Evolutionary conservation across 345 rosid species (phyloP).

Genomic region (Cochlearia excelsa): DNA sequence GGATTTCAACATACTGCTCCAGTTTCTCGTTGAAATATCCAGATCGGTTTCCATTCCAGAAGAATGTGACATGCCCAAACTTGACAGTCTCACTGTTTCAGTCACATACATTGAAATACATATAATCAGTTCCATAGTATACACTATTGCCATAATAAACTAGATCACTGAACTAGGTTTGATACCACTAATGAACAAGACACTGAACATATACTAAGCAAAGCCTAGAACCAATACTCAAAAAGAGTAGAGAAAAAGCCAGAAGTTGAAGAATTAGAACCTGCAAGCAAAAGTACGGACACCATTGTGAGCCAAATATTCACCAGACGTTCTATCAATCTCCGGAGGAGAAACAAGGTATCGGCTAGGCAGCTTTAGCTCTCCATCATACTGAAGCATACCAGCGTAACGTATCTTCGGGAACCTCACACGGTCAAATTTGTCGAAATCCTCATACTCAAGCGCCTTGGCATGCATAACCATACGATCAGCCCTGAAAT

Average conservation of each 20-base stretch:
- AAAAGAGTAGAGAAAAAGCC: no score
- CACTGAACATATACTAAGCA: not conserved
- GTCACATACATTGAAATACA: not conserved
- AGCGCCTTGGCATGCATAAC: slow-evolving; percentile 93
- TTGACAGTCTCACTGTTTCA: slow-evolving; percentile 83
- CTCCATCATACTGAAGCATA: slow-evolving; percentile 98
- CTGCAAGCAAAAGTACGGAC: slow-evolving; percentile 92
- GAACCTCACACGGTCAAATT: slow-evolving; percentile 82
- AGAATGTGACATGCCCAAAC: slow-evolving; percentile 95
- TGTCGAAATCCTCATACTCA: slow-evolving; percentile 81
- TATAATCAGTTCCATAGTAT: slow-evolving; percentile 6
- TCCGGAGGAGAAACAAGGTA: slow-evolving; percentile 98
- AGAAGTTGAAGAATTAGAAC: slow-evolving; percentile 17
- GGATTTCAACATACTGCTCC: slow-evolving; percentile 93
- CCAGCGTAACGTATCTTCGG: slow-evolving; percentile 94
- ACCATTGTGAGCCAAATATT: slow-evolving; percentile 82
- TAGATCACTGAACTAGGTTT: slow-evolving; percentile 1
- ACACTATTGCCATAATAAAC: no score
- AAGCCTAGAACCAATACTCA: not conserved
- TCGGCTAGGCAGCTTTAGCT: slow-evolving; percentile 74
- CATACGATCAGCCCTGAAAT: slow-evolving; percentile 98
- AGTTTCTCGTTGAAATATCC: slow-evolving; percentile 70
- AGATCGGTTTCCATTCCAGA: slow-evolving; percentile 98
- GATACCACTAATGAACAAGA: not conserved
- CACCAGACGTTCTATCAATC: slow-evolving; percentile 95